These are phyloP conservation scores for Gracilariopsis chorda DNA, from an alignment of 23 red algal genomes.

Conservation along the genomic window DNA sequence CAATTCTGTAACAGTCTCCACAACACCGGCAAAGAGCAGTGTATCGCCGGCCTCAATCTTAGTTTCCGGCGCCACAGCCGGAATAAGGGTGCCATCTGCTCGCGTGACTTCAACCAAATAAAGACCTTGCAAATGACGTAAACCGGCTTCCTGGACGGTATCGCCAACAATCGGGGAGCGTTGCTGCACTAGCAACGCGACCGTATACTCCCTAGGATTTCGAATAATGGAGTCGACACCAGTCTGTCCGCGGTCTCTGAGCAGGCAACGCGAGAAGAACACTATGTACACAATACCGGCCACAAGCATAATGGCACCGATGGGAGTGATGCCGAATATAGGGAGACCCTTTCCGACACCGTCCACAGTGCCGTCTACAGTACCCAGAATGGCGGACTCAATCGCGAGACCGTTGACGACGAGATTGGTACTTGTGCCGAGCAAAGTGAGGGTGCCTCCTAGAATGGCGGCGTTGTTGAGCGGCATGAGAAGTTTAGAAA, in stretches of 20 bases:
- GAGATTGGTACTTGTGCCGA: constrained; percentile 84
- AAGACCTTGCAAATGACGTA: constrained; percentile 81
- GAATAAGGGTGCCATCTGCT: constrained; percentile 61
- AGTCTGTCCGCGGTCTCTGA: constrained; percentile 61
- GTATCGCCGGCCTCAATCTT: constrained; percentile 80
- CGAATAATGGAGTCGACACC: constrained; percentile 73
- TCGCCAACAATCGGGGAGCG: constrained; percentile 85
- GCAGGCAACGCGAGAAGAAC: constrained; percentile 38
- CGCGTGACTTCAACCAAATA: constrained; percentile 89
- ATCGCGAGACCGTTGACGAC: constrained; percentile 78
- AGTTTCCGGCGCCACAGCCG: constrained; percentile 77
- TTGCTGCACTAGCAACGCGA: constrained; percentile 72
- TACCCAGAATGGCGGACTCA: constrained; percentile 34
- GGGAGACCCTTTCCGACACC: constrained; percentile 20
- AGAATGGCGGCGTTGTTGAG: constrained; percentile 92
- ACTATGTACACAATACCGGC: constrained; percentile 72
- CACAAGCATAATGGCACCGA: constrained; percentile 62
- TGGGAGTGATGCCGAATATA: constrained; percentile 82
- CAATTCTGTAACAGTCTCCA: constrained; percentile 92
- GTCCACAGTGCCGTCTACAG: neutral
- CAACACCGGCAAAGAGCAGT: constrained; percentile 82
- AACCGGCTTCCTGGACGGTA: constrained; percentile 87
- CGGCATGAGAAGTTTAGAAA: constrained; percentile 90
- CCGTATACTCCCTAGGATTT: constrained; percentile 90
- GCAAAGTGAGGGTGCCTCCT: constrained; percentile 78